Evolutionary conservation across 352 stramenopile species (phyloP).

Genomic region (Phytophthora tubulina): DNA sequence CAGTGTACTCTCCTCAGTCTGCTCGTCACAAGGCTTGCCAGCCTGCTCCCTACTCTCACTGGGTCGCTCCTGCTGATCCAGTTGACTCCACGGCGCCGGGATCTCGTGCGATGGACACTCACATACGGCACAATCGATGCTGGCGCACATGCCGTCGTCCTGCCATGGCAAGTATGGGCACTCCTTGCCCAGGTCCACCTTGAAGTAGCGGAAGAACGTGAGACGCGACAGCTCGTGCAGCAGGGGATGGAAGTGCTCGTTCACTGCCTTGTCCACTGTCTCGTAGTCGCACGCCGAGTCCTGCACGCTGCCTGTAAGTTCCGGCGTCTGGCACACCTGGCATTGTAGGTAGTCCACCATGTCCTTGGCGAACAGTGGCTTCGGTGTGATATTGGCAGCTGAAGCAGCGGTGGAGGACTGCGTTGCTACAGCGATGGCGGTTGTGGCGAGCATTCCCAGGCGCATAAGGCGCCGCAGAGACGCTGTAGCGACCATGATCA

Average conservation of each 20-base stretch:
- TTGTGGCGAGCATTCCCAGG: constrained; percentile 10
- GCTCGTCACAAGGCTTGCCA: constrained; percentile 70
- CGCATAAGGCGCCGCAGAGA: constrained; percentile 18
- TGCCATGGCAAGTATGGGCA: constrained; percentile 89
- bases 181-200: constrained; percentile 90
- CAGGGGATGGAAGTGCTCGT: constrained; percentile 84
- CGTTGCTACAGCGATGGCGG: constrained; percentile 4
- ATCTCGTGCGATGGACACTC: constrained; percentile 91
- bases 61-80: constrained; percentile 55
- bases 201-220: constrained; percentile 95
- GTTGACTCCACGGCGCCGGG: constrained; percentile 77
- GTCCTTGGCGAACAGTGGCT: constrained; percentile 58
- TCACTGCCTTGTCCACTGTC: constrained; percentile 85
- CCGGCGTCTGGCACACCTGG: constrained; percentile 82
- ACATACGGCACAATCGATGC: constrained; percentile 91
- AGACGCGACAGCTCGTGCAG: constrained; percentile 80
- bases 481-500: constrained; percentile 17
- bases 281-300: constrained; percentile 90
- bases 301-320: constrained; percentile 82
- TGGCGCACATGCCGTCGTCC: constrained; percentile 92
- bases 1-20: constrained; percentile 76
- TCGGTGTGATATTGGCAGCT: constrained; percentile 6
- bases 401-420: constrained; percentile 7
- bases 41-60: constrained; percentile 18
- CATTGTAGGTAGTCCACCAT: constrained; percentile 85